A percentile compares a stretch with the other conserved stretches of the same genome.
phyloP scores from a whole-genome alignment of 1,139 yeast species.

The Candida tetrigidarum region DNA sequence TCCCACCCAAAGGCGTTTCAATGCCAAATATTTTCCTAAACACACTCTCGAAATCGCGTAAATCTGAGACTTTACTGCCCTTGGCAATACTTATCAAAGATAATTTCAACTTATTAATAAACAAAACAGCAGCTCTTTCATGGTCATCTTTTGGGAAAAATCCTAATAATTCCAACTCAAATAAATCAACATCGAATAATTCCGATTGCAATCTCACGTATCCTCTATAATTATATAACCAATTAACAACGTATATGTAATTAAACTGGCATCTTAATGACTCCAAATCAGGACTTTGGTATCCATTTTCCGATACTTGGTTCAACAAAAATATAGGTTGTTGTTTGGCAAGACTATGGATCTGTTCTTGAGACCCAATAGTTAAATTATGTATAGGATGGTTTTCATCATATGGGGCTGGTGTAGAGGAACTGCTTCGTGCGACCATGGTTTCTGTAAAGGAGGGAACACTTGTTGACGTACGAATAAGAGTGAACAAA shows the following conservation, averaged over 20 bases:
- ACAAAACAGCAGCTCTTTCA: constrained; percentile 20
- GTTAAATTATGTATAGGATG: constrained; percentile 29
- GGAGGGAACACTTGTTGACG: too few species aligned
- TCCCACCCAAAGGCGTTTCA: constrained; percentile 41
- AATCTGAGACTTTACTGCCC: constrained; percentile 30
- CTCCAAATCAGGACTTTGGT: constrained; percentile 14
- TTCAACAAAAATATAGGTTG: constrained; percentile 35
- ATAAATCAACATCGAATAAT: constrained; percentile 55
- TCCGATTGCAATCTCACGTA: constrained; percentile 48
- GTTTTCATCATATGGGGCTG: constrained; percentile 11
- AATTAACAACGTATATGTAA: constrained; percentile 53
- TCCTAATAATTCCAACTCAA: constrained; percentile 56
- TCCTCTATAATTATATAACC: constrained; percentile 53
- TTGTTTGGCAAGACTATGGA: constrained; percentile 28
- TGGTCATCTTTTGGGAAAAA: constrained; percentile 21
- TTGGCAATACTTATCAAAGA: constrained; percentile 42
- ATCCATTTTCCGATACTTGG: constrained; percentile 14
- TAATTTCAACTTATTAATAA: constrained; percentile 44
- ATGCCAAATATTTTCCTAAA: constrained; percentile 48
- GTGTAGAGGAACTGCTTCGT: constrained; percentile 12
- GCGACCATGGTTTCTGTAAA: constrained; percentile 8
- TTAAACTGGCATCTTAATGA: constrained; percentile 30
- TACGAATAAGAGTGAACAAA: too few species aligned
- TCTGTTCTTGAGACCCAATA: constrained; percentile 34
- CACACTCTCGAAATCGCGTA: constrained; percentile 49